Conservation (phyloP, 768 basidiomycete species). For the Termitomyces sp. region DNA sequence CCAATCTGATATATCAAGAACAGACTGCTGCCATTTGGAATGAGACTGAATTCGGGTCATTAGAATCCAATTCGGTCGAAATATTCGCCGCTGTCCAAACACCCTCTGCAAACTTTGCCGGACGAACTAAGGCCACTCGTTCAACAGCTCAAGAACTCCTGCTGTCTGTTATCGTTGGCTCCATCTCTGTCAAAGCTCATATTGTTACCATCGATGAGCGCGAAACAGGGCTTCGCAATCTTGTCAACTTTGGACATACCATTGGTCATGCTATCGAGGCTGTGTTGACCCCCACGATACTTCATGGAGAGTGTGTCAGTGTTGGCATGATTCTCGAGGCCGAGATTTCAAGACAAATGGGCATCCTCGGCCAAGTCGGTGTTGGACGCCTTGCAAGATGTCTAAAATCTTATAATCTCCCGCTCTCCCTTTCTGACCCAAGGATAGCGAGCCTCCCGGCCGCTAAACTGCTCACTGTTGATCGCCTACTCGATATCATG, state of each 20-base stretch:
- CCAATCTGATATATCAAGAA: neutral
- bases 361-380: slow-evolving; percentile 84
- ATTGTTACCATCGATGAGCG: slow-evolving; percentile 97
- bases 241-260: slow-evolving; percentile 98
- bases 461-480: slow-evolving; percentile 68
- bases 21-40: slow-evolving; percentile 99
- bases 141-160: slow-evolving; percentile 77
- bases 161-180: slow-evolving; percentile 86
- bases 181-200: slow-evolving; percentile 92
- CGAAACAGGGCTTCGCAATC: slow-evolving; percentile 94
- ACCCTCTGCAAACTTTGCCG: slow-evolving; percentile 52
- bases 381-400: slow-evolving; percentile 86
- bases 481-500: slow-evolving; percentile 89
- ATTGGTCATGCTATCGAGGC: slow-evolving; percentile 99
- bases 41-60: slow-evolving; percentile 78
- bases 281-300: slow-evolving; percentile 84
- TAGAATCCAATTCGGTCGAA: slow-evolving; percentile 82
- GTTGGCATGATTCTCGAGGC: slow-evolving; percentile 97
- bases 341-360: slow-evolving; percentile 85
- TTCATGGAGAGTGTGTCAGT: slow-evolving; percentile 95
- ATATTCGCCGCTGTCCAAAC: slow-evolving; percentile 84
- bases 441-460: slow-evolving; percentile 68
- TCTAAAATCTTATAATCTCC: slow-evolving; percentile 88
- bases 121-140: slow-evolving; percentile 58
- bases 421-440: slow-evolving; percentile 75